Evolutionary conservation across 2,329 filamentous ascomycete genomes (phyloP), one percentile per base, ranked within the genome.

Genomic region (Fusarium sp.): DNA sequence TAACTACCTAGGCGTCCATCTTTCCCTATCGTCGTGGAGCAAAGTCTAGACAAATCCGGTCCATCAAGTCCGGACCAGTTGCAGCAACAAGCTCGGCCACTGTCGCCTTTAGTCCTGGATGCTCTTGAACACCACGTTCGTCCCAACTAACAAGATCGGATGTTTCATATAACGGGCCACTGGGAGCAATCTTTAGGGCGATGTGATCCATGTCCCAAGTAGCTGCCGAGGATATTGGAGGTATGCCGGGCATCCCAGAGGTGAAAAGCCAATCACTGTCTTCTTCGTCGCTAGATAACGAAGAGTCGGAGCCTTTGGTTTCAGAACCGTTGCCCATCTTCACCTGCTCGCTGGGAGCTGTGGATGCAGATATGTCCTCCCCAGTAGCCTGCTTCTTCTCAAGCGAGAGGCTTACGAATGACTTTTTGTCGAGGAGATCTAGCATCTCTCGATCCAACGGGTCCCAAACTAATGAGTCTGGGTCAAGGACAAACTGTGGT

Each of bases 401-500:
- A 52, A 75, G 64, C 1, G 81, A 82, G 7, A 87, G 76, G 55
- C 86, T 84, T 29, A 88, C 81, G 71, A 90, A 94, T 2, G 86
- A 80, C 55, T 87, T 85, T 58, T 81, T 79, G 67, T 91, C 87
- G 34, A 87, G 81, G 11, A 86, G 73, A 4, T 73, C 78, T 49
- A 90, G 77, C 3, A 88, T 76, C 5, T 83, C 80, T 38, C 84
- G 80, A 70, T 90, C 86, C 22, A 93, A 77, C 0, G 82, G 81
- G 68, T 90, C 83, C 91, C 91, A 94, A 11, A 80, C 77, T 68
- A 90, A 83, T 1, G 85, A 86, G 66, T 90, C 87, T 0, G 91
- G 91, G 70, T 95, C 91, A 14, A 95, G 84, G 14, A 96, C 86
- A 74, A 90, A 88, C 76, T 94, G 91, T 3, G 92, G 92, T 14